A percentile compares a stretch with the other conserved stretches of the same genome.
phyloP scores from a whole-genome alignment of 164 flowering plant genomes.

The Dillenia suffruticosa region DNA sequence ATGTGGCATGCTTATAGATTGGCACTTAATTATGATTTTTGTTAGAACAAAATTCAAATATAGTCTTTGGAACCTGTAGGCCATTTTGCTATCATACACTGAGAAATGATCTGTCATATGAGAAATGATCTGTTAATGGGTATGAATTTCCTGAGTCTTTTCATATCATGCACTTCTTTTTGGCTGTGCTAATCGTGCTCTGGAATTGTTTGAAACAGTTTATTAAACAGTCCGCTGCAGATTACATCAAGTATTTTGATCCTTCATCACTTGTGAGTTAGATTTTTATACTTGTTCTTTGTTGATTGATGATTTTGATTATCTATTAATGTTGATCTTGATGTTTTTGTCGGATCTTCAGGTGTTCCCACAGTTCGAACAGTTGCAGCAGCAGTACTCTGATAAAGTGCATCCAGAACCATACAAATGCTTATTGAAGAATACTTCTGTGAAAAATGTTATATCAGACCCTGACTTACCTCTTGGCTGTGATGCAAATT shows the following conservation, averaged over 20 bases:
- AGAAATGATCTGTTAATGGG: no score
- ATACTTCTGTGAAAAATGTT: slow-evolving; percentile 47
- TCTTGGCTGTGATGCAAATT: slow-evolving; percentile 56
- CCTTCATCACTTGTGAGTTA: slow-evolving; percentile 70
- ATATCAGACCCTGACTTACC: slow-evolving; percentile 90
- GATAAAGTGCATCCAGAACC: slow-evolving; percentile 42
- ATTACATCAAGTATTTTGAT: slow-evolving; percentile 63
- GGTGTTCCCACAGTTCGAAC: slow-evolving; percentile 53
- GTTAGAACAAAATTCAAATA: no score
- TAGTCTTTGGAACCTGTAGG: no score
- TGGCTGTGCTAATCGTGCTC: no score
- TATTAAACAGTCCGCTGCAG: slow-evolving; percentile 59
- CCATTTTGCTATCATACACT: no score
- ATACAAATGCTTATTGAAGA: slow-evolving; percentile 37
- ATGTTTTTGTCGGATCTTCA: slow-evolving; percentile 18
- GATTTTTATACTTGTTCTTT: background rate
- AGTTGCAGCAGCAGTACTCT: slow-evolving; percentile 66
- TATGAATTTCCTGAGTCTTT: no score
- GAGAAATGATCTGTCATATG: no score
- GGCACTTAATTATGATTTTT: no score
- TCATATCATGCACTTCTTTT: no score
- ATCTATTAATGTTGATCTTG: background rate
- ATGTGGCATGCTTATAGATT: no score
- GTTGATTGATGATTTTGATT: background rate
- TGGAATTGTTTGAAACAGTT: slow-evolving; percentile 34